These are phyloP conservation scores for Colletotrichum sp. DNA, from an alignment of 2,329 filamentous ascomycete genomes.

Conservation along the genomic window DNA sequence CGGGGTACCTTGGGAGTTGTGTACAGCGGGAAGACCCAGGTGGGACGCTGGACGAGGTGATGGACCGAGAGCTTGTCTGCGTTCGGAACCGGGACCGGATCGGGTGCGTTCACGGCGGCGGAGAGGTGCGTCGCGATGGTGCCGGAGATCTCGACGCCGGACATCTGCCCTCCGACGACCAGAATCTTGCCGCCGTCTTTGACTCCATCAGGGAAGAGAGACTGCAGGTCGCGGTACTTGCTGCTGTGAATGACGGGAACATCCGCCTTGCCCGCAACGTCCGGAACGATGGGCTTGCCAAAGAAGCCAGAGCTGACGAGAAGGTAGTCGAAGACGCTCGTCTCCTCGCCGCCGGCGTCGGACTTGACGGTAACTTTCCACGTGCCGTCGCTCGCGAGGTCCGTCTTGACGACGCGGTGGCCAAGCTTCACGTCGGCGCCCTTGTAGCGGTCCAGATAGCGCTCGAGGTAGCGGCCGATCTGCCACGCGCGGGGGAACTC, in stretches of 20 bases:
- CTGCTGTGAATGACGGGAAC: conserved; percentile 72
- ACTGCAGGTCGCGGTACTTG: conserved; percentile 60
- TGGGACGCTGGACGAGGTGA: conserved; percentile 72
- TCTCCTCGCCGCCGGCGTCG: conserved; percentile 39
- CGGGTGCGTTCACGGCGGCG: conserved; percentile 60
- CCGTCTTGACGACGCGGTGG: conserved; percentile 47
- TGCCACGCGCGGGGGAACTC: conserved; percentile 80
- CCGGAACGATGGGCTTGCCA: conserved; percentile 61
- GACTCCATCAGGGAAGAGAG: conserved; percentile 45
- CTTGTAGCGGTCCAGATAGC: conserved; percentile 64
- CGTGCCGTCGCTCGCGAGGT: conserved; percentile 34
- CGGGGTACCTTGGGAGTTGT: conserved; percentile 53
- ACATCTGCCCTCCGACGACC: conserved; percentile 83
- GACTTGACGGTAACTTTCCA: conserved; percentile 48
- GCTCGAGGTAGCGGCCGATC: conserved; percentile 73
- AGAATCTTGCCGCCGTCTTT: conserved; percentile 64
- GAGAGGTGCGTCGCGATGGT: conserved; percentile 76
- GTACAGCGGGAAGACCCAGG: conserved; percentile 72
- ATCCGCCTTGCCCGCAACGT: conserved; percentile 33
- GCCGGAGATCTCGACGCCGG: conserved; percentile 77
- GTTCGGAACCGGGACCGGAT: conserved; percentile 40
- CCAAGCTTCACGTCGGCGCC: conserved; percentile 53
- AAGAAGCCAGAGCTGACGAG: conserved; percentile 81
- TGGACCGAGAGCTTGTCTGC: conserved; percentile 63
- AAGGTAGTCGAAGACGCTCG: conserved; percentile 70